Percentiles rank a stretch among this genome's conserved stretches.
These are phyloP conservation scores for Gynostemma pentaphyllum DNA, from an alignment of 306 rosid genomes.

Conservation along the genomic window DNA sequence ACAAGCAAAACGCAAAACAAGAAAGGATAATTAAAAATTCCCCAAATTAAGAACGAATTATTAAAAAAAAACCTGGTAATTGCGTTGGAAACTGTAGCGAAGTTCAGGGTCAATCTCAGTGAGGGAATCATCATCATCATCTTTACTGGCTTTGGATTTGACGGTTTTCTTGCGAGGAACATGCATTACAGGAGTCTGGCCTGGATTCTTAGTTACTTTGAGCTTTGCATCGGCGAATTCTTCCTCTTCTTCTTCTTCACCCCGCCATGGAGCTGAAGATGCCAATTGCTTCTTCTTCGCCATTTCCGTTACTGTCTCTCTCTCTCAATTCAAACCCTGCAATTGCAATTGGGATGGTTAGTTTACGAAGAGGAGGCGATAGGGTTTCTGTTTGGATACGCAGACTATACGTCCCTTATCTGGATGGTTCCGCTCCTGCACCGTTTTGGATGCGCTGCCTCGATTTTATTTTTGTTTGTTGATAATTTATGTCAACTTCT, in stretches of 20 bases:
- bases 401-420: not conserved
- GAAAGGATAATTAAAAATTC: not conserved
- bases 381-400: not conserved
- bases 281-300: conserved; percentile 56
- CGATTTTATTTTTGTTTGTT: too few species aligned
- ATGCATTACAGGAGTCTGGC: conserved; percentile 58
- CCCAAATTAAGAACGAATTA: not conserved
- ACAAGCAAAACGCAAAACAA: not conserved
- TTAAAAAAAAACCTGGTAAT: conserved; percentile 49
- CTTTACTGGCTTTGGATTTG: conserved; percentile 25
- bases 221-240: conserved; percentile 61
- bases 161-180: conserved; percentile 47
- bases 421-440: not conserved
- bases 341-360: too few species aligned
- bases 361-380: not conserved
- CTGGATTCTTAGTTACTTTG: conserved; percentile 59
- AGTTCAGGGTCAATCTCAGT: conserved; percentile 78
- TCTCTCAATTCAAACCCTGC: too few species aligned
- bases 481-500: too few species aligned
- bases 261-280: conserved; percentile 98
- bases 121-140: conserved; percentile 38
- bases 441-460: not conserved
- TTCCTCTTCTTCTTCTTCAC: conserved; percentile 33
- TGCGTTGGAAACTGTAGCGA: conserved; percentile 94
- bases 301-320: conserved; percentile 13